Evolutionary conservation across 2,329 filamentous ascomycete species (phyloP).

Genomic region (Cercospora beticola): DNA sequence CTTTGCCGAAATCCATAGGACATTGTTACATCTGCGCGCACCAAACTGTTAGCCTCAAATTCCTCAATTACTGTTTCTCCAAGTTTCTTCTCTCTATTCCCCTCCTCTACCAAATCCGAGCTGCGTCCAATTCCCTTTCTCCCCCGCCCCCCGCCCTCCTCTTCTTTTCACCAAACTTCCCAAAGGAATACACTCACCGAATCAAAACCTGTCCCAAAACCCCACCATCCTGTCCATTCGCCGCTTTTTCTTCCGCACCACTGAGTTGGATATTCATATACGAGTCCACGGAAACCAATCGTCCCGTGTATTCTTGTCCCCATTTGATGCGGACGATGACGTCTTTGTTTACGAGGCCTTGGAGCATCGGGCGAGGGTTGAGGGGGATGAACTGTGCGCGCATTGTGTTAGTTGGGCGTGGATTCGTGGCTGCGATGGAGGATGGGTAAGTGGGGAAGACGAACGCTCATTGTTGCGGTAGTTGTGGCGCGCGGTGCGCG

Average conservation of each 20-base stretch:
- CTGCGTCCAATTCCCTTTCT: too few species aligned
- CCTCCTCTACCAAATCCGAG: too few species aligned
- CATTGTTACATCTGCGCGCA: conserved; percentile 71
- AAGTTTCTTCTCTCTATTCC: too few species aligned
- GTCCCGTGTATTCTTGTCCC: conserved; percentile 96
- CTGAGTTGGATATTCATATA: conserved; percentile 99
- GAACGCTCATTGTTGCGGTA: conserved; percentile 29
- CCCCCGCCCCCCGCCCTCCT: too few species aligned
- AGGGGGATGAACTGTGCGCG: conserved; percentile 70
- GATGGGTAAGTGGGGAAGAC: background rate
- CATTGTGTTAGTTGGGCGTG: background rate
- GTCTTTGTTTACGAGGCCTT: conserved; percentile 89
- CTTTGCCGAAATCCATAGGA: conserved; percentile 76
- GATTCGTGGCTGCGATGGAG: background rate
- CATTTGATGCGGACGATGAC: conserved; percentile 94
- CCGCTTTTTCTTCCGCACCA: conserved; percentile 80
- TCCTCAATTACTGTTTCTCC: too few species aligned
- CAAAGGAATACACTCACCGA: too few species aligned
- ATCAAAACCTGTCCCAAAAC: conserved; percentile 89
- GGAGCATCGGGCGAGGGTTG: conserved; percentile 95
- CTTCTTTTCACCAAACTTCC: too few species aligned
- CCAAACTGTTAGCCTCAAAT: too few species aligned
- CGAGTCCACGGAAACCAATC: conserved; percentile 87
- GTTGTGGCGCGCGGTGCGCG: conserved; percentile 1
- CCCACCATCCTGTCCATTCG: conserved; percentile 81